A percentile compares a stretch with the other conserved stretches of the same genome.
Evolutionary conservation across 2,329 filamentous ascomycete species (phyloP).

Genomic region (Harringtonia aguacate): DNA sequence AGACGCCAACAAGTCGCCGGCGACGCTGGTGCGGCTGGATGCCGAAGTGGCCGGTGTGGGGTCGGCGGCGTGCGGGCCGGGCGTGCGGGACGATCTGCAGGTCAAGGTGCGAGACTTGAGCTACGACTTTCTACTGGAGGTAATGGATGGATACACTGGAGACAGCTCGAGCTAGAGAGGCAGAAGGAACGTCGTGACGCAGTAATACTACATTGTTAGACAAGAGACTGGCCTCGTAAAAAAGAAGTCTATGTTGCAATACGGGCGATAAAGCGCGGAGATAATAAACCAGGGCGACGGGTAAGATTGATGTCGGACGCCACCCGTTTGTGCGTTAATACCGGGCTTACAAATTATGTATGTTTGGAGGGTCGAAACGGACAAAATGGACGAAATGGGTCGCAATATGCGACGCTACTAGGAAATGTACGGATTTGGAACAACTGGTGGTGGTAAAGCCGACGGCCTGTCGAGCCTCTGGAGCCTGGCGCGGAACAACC

Average conservation of each 20-base stretch:
- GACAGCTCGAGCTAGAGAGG: neutral
- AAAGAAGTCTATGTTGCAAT: too few species aligned
- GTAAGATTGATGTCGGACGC: neutral
- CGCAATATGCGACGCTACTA: too few species aligned
- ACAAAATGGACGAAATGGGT: too few species aligned
- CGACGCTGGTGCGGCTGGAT: conserved; percentile 31
- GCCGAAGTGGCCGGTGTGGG: conserved; percentile 37
- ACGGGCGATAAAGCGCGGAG: too few species aligned
- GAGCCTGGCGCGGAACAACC: neutral
- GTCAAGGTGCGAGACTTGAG: conserved; percentile 27
- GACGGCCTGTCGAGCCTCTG: neutral
- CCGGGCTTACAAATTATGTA: too few species aligned
- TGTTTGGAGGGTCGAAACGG: too few species aligned
- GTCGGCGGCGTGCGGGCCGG: conserved; percentile 36
- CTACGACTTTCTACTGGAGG: conserved; percentile 31
- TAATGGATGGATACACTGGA: neutral
- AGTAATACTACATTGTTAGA: too few species aligned
- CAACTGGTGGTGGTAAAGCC: neutral
- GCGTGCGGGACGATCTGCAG: conserved; percentile 31
- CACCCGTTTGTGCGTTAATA: too few species aligned
- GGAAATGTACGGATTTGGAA: neutral
- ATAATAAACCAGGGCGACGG: neutral
- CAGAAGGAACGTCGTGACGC: too few species aligned
- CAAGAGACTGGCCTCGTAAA: too few species aligned
- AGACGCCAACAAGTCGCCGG: conserved; percentile 32